Evolutionary conservation across 2,329 filamentous ascomycete genomes (phyloP).

Genomic region (Colletotrichum sp.): DNA sequence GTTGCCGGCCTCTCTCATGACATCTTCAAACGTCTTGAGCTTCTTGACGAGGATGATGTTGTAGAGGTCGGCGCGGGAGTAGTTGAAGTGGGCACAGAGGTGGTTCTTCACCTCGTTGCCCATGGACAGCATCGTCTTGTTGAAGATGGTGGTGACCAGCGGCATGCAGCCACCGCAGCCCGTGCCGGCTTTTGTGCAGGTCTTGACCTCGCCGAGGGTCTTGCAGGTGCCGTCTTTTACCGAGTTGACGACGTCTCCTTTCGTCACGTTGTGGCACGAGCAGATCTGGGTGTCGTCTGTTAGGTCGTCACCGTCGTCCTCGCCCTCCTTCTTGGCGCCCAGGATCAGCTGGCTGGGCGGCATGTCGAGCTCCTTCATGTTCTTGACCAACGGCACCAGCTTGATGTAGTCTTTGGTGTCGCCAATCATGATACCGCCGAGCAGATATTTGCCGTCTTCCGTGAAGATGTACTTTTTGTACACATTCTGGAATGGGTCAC

Average conservation of each 20-base stretch:
- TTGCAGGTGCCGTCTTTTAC: slow-evolving; percentile 84
- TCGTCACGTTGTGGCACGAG: slow-evolving; percentile 91
- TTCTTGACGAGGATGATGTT: slow-evolving; percentile 86
- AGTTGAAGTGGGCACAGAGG: slow-evolving; percentile 82
- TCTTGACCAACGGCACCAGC: slow-evolving; percentile 85
- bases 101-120: slow-evolving; percentile 88
- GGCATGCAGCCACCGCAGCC: slow-evolving; percentile 92
- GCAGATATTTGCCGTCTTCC: slow-evolving; percentile 83
- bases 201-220: slow-evolving; percentile 81
- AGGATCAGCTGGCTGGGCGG: slow-evolving; percentile 85
- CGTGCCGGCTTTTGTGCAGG: slow-evolving; percentile 89
- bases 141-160: slow-evolving; percentile 87
- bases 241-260: slow-evolving; percentile 75
- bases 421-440: slow-evolving; percentile 98
- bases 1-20: slow-evolving; percentile 81
- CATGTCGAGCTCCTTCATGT: slow-evolving; percentile 78
- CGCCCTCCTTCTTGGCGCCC: slow-evolving; percentile 75
- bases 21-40: slow-evolving; percentile 71
- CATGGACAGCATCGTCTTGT: slow-evolving; percentile 83
- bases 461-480: slow-evolving; percentile 97
- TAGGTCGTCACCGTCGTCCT: slow-evolving; percentile 77
- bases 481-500: slow-evolving; percentile 84
- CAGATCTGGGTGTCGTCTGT: slow-evolving; percentile 88
- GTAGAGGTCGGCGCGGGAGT: slow-evolving; percentile 87
- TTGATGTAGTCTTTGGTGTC: slow-evolving; percentile 92